Conservation (phyloP, 2,329 filamentous ascomycete genomes). For the Colletotrichum lentis region DNA sequence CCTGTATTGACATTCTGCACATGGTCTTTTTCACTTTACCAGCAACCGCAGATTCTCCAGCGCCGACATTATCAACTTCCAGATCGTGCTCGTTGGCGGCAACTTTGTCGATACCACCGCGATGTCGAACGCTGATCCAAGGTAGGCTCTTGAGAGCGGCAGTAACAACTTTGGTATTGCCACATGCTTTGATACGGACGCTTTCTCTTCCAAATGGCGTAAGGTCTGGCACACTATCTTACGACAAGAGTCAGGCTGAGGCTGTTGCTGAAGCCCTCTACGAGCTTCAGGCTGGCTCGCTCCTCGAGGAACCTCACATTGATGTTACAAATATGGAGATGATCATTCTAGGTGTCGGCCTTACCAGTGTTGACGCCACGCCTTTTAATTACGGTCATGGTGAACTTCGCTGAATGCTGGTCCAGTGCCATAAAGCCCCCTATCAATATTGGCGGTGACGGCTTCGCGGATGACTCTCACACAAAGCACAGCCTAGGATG, state of each 20-base stretch:
- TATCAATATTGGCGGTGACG: background rate
- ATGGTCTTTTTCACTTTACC: background rate
- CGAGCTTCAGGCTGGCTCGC: constrained; percentile 40
- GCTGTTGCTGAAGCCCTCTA: constrained; percentile 32
- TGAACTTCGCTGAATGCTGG: background rate
- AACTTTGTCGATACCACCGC: constrained; percentile 27
- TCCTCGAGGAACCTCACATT: constrained; percentile 37
- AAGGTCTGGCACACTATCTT: background rate
- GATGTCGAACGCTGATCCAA: constrained; percentile 23
- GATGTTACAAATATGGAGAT: constrained; percentile 31
- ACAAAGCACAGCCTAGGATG: background rate
- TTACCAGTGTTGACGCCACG: background rate
- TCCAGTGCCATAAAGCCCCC: background rate
- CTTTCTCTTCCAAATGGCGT: background rate
- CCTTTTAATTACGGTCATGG: background rate
- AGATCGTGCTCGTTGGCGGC: constrained; percentile 33
- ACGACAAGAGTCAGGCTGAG: constrained; percentile 26
- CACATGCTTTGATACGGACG: constrained; percentile 25
- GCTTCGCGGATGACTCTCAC: background rate
- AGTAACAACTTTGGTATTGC: constrained; percentile 39
- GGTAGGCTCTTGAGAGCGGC: constrained; percentile 33
- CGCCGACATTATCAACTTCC: constrained; percentile 33
- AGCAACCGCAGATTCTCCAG: constrained; percentile 8
- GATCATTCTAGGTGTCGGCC: constrained; percentile 34
- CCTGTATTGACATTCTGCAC: background rate